Evolutionary conservation across 2,329 filamentous ascomycete genomes (phyloP).

Genomic region (Fusarium sp.): DNA sequence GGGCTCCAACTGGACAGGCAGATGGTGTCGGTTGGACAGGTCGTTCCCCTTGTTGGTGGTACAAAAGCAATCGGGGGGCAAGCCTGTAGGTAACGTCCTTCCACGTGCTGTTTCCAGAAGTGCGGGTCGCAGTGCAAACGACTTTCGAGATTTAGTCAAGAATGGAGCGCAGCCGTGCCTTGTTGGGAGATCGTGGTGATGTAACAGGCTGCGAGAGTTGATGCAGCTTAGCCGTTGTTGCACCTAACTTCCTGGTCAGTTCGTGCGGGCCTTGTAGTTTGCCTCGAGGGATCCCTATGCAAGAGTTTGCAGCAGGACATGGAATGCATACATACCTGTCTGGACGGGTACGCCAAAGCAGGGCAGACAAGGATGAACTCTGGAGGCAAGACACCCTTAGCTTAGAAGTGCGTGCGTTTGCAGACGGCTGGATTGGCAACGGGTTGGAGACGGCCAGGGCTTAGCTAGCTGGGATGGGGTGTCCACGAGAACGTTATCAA

Average conservation of each 20-base stretch:
- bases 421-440: slow-evolving; percentile 31
- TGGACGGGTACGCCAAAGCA: slow-evolving; percentile 21
- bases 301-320: slow-evolving; percentile 20
- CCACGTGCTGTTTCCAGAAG: slow-evolving; percentile 41
- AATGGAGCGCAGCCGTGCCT: slow-evolving; percentile 21
- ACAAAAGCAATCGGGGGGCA: slow-evolving; percentile 15
- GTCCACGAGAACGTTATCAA: slow-evolving; percentile 36
- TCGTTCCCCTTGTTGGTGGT: slow-evolving; percentile 12
- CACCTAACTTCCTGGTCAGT: slow-evolving; percentile 37
- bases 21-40: background rate
- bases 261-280: slow-evolving; percentile 29
- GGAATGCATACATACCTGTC: slow-evolving; percentile 22
- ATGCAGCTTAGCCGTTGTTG: slow-evolving; percentile 30
- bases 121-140: slow-evolving; percentile 40
- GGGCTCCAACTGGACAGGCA: slow-evolving; percentile 2
- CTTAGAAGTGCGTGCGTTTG: slow-evolving; percentile 29
- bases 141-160: slow-evolving; percentile 28
- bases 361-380: slow-evolving; percentile 31
- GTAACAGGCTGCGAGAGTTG: slow-evolving; percentile 26
- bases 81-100: slow-evolving; percentile 35
- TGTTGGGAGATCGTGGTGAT: slow-evolving; percentile 20
- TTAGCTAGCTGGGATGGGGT: slow-evolving; percentile 41
- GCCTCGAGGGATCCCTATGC: slow-evolving; percentile 24
- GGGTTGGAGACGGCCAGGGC: slow-evolving; percentile 41
- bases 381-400: slow-evolving; percentile 35